phyloP scores from a whole-genome alignment of 108 stramenopile genomes.

The Nitzschia putrida region DNA sequence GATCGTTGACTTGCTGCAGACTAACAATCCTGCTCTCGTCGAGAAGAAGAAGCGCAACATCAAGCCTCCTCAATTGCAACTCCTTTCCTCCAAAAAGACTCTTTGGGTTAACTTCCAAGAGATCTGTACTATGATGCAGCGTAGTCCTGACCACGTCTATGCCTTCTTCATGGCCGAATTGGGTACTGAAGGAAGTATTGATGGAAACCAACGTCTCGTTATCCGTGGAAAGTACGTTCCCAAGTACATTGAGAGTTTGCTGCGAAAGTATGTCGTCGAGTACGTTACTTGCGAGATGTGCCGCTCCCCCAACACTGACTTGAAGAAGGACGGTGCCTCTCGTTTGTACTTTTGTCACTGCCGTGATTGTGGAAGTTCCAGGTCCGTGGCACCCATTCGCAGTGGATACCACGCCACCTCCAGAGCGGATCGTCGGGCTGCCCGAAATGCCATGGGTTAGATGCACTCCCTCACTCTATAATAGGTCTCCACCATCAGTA shows the following conservation, averaged over 20 bases:
- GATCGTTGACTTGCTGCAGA: slow-evolving; percentile 86
- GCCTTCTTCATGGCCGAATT: slow-evolving; percentile 99
- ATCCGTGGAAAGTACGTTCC: slow-evolving; percentile 96
- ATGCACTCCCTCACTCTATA: too few relatives aligned
- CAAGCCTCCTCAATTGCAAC: slow-evolving; percentile 96
- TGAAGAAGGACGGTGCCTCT: slow-evolving; percentile 88
- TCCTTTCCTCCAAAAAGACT: slow-evolving; percentile 94
- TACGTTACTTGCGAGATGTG: slow-evolving; percentile 99
- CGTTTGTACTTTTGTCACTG: slow-evolving; percentile 96
- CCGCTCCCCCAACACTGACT: slow-evolving; percentile 92
- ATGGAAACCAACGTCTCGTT: slow-evolving; percentile 97
- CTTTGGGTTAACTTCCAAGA: slow-evolving; percentile 99
- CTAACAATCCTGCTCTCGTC: slow-evolving; percentile 95
- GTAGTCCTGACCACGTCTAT: slow-evolving; percentile 96
- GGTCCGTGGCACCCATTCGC: slow-evolving; percentile 94
- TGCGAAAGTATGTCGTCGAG: slow-evolving; percentile 98
- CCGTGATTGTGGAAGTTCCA: slow-evolving; percentile 87
- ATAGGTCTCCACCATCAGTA: too few relatives aligned
- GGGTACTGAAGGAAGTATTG: slow-evolving; percentile 97
- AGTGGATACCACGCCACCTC: slow-evolving; percentile 98
- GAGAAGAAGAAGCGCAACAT: slow-evolving; percentile 97
- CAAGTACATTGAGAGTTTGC: slow-evolving; percentile 97
- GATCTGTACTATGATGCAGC: slow-evolving; percentile 97
- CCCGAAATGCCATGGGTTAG: slow-evolving; percentile 87
- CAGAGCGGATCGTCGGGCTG: slow-evolving; percentile 96